Conservation (phyloP, 108 stramenopile species). For the Conticribra guillardii region DNA sequence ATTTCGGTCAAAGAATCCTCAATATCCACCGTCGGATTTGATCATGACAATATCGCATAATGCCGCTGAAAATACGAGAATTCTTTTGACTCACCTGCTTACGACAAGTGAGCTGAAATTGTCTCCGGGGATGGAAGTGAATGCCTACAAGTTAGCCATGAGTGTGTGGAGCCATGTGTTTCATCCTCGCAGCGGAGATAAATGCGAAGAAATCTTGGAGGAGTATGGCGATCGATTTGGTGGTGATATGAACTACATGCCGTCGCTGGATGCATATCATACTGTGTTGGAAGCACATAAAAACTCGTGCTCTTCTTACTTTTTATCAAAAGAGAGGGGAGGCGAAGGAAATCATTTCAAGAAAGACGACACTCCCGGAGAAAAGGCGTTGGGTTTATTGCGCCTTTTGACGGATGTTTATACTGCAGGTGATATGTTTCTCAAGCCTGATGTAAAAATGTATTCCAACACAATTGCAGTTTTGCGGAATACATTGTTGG, state of each 20-base stretch:
- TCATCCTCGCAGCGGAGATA: slow-evolving; percentile 26
- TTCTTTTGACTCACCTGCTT: slow-evolving; percentile 21
- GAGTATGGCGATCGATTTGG: slow-evolving; percentile 45
- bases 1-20: slow-evolving; percentile 29
- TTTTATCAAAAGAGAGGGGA: background rate
- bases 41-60: slow-evolving; percentile 20
- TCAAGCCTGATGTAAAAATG: slow-evolving; percentile 40
- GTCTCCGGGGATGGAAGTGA: slow-evolving; percentile 21
- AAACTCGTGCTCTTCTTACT: slow-evolving; percentile 30
- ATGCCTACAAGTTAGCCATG: slow-evolving; percentile 40
- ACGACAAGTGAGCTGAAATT: background rate
- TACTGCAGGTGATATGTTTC: slow-evolving; percentile 36
- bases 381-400: slow-evolving; percentile 32
- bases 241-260: slow-evolving; percentile 44
- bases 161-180: slow-evolving; percentile 26
- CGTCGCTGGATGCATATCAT: slow-evolving; percentile 33
- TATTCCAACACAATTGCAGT: slow-evolving; percentile 28
- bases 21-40: slow-evolving; percentile 35
- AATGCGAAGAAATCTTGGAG: slow-evolving; percentile 36
- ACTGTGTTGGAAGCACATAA: slow-evolving; percentile 36
- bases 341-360: no score
- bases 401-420: slow-evolving; percentile 23
- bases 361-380: slow-evolving; percentile 26
- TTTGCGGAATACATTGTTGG: slow-evolving; percentile 28
- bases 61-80: slow-evolving; percentile 4